These are phyloP conservation scores for Blepharisma japonicum DNA, from an alignment of 73 alveolate species.

Conservation along the genomic window DNA sequence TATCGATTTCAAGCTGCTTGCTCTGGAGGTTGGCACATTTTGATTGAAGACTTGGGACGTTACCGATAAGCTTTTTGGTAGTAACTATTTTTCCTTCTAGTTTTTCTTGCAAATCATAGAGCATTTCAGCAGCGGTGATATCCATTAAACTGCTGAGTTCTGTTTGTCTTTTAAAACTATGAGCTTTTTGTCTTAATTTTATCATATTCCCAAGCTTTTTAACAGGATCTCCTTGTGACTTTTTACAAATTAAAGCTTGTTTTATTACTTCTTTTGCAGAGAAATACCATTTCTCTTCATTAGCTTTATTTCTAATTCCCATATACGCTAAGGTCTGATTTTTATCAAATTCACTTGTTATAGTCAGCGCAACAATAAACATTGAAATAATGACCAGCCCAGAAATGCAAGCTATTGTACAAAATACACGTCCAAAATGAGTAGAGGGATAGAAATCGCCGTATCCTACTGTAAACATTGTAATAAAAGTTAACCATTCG, in stretches of 20 bases:
- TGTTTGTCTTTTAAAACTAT: constrained; percentile 42
- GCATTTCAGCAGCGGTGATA: constrained; percentile 50
- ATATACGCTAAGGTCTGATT: constrained; percentile 40
- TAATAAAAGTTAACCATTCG: constrained; percentile 58
- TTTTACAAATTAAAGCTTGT: background rate
- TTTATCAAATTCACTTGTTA: constrained; percentile 31
- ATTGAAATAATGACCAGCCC: constrained; percentile 44
- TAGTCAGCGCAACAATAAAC: constrained; percentile 35
- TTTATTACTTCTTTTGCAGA: constrained; percentile 34
- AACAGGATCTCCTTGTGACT: constrained; percentile 26
- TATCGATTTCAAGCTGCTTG: background rate
- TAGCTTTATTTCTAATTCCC: constrained; percentile 37
- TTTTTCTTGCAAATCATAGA: constrained; percentile 48
- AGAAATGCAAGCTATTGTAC: constrained; percentile 43
- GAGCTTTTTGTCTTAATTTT: constrained; percentile 27
- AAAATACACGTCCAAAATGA: constrained; percentile 63
- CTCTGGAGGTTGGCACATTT: constrained; percentile 23
- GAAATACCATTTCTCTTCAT: constrained; percentile 45
- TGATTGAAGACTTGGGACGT: constrained; percentile 39
- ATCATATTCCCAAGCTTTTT: constrained; percentile 29
- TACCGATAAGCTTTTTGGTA: constrained; percentile 39
- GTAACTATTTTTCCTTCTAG: constrained; percentile 37
- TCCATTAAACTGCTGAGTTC: constrained; percentile 34
- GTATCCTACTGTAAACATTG: constrained; percentile 78
- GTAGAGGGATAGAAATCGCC: constrained; percentile 70